Base-by-base conservation (phyloP, 495 filamentous ascomycete species). In the Penicillium riverlandense region DNA sequence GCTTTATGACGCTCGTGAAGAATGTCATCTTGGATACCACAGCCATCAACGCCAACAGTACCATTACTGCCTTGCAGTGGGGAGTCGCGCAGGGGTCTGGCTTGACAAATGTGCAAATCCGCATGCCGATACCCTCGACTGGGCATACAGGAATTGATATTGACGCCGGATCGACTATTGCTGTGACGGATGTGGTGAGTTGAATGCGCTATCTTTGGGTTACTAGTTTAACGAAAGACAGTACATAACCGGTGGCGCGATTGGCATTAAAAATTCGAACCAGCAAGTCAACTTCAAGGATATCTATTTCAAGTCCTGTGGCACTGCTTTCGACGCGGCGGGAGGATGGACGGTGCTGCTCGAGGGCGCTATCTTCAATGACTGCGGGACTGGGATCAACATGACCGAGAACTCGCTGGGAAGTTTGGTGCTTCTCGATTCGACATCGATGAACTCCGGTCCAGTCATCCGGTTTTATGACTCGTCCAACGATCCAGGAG, bases 71-170 rank as follows among this genome's bases (percentile, higher is more conserved):
- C 1, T 47, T 76, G 27, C 66, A 71, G 12, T 90, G 86, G 86
- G 82, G 84, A 1, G 82, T 83, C 30, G 80, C 83, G 4, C 66
- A 88, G 48, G 83, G 80, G 1, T 79, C 82, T 9, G 82, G 79
- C 35, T 62, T 88, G 47, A 86, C 85, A 44, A 89, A 90, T 54
- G 63, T 88, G 13, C 66, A 78, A 37, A 85, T 91, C 53, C 72
- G 77, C 40, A 87, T 91, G 84, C 66, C 66, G 0, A 72, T 63
- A 4, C 61, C 59, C 11, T 63, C 73, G 0, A 70, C 63, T 34
- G 74, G 70, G 6, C 80, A 88, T 44, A 75, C 77, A 33, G 75
- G 73, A 8, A 66, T 78, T 15, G 52, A 66, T 38, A 50, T 69
- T 7, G 45, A 57, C 10, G 67, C 65, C 6, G 72, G 73, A 11